Conservation (phyloP, 306 rosid species). For the Vigna angularis region DNA sequence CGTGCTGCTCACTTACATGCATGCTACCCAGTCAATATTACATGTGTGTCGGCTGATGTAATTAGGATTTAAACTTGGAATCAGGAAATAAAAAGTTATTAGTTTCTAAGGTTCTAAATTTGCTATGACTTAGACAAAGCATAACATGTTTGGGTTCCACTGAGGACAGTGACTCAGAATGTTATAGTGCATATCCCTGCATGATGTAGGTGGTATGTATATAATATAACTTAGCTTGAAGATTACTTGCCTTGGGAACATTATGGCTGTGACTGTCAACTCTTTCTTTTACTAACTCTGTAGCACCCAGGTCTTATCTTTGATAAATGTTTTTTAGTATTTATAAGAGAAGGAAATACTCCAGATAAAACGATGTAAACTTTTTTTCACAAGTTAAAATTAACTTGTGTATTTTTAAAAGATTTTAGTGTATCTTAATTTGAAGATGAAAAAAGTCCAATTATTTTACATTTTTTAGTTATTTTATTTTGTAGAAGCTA, state of each 20-base stretch:
- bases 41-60: not conserved
- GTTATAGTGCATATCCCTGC: not conserved
- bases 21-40: not conserved
- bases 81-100: not conserved
- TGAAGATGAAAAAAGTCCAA: not conserved
- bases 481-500: too few relatives aligned
- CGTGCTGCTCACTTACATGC: too few relatives aligned
- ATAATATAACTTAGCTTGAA: constrained; percentile 10
- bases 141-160: not conserved
- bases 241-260: not conserved
- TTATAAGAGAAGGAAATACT: too few relatives aligned
- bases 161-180: not conserved
- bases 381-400: too few relatives aligned
- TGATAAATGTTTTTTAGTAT: not conserved
- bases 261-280: not conserved
- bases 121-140: not conserved
- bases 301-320: not conserved
- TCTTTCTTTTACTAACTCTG: not conserved
- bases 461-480: too few relatives aligned
- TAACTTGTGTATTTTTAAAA: too few relatives aligned
- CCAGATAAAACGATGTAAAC: too few relatives aligned
- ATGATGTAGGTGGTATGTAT: constrained; percentile 3
- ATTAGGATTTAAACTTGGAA: not conserved
- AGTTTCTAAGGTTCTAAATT: not conserved
- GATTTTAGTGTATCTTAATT: too few relatives aligned